Conservation (phyloP, 2,329 filamentous ascomycete species). For the Cryphonectria parasitica region DNA sequence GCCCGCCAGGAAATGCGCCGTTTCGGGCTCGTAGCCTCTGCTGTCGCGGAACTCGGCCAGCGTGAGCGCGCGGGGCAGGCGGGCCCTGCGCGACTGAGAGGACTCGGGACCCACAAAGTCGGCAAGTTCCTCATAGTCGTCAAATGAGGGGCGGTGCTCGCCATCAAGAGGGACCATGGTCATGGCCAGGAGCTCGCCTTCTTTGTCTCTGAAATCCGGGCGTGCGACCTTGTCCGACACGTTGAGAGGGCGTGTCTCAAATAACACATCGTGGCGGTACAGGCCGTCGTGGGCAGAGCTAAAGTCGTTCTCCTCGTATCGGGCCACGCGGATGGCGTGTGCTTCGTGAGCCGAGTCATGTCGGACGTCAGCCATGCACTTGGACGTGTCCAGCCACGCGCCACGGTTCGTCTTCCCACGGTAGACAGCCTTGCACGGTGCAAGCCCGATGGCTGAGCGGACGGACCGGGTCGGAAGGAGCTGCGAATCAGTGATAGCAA, state of each 20-base stretch:
- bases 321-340: constrained; percentile 8
- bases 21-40: not conserved
- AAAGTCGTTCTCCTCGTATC: not conserved
- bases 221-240: constrained; percentile 4
- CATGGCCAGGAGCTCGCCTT: constrained; percentile 17
- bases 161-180: constrained; percentile 23
- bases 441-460: constrained; percentile 21
- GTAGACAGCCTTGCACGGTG: constrained; percentile 8
- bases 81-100: not conserved
- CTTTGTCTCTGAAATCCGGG: constrained; percentile 4
- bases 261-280: not conserved
- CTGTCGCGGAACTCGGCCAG: constrained; percentile 8
- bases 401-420: constrained; percentile 19
- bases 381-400: constrained; percentile 25
- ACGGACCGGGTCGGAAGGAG: constrained; percentile 15
- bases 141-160: constrained; percentile 13
- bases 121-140: not conserved
- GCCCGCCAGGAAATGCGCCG: constrained; percentile 16
- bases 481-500: constrained; percentile 24
- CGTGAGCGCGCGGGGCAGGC: constrained; percentile 5
- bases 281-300: constrained; percentile 7
- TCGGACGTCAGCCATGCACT: constrained; percentile 19
- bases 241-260: not conserved
- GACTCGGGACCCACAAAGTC: constrained; percentile 4
- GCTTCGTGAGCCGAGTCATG: constrained; percentile 21